These are phyloP conservation scores for Cladosporium cucumerinum DNA, from an alignment of 2,329 filamentous ascomycete genomes.

Conservation along the genomic window DNA sequence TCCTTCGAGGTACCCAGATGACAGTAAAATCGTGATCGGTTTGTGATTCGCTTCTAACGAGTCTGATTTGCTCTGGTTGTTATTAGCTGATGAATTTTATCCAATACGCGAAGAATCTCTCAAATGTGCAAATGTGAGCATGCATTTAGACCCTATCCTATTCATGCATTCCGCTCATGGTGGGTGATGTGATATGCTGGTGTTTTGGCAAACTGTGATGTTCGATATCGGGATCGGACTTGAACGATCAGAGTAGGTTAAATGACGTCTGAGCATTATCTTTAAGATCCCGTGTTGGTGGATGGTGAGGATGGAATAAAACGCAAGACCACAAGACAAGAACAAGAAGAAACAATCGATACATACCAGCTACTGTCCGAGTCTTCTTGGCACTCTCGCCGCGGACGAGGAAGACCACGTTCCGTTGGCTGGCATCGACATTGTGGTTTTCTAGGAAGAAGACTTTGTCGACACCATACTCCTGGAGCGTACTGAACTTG, in stretches of 20 bases:
- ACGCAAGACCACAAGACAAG: not conserved
- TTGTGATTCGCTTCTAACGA: conserved; percentile 80
- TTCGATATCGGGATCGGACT: conserved; percentile 37
- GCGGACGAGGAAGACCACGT: conserved; percentile 88
- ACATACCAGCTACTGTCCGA: conserved; percentile 78
- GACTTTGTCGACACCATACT: conserved; percentile 96
- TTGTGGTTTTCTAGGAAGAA: conserved; percentile 97
- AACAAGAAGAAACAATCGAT: conserved; percentile 9
- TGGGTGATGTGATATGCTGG: conserved; percentile 17
- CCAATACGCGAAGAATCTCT: not conserved
- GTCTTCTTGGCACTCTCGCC: conserved; percentile 85
- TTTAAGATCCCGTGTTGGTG: conserved; percentile 51
- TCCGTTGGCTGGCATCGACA: conserved; percentile 88
- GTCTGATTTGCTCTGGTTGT: conserved; percentile 78
- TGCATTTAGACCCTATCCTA: conserved; percentile 14
- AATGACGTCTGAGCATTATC: conserved; percentile 53
- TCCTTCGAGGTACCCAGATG: conserved; percentile 92
- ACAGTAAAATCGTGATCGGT: conserved; percentile 95
- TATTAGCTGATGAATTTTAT: not conserved
- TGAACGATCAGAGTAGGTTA: conserved; percentile 52
- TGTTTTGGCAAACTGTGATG: conserved; percentile 17
- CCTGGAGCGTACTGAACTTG: conserved; percentile 91
- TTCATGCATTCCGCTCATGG: conserved; percentile 4
- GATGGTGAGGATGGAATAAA: not conserved
- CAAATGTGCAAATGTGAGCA: conserved; percentile 6